A percentile compares a stretch with the other conserved stretches of the same genome.
Evolutionary conservation across 306 rosid genomes (phyloP).

Genomic region (Gastrolobium villosum): DNA sequence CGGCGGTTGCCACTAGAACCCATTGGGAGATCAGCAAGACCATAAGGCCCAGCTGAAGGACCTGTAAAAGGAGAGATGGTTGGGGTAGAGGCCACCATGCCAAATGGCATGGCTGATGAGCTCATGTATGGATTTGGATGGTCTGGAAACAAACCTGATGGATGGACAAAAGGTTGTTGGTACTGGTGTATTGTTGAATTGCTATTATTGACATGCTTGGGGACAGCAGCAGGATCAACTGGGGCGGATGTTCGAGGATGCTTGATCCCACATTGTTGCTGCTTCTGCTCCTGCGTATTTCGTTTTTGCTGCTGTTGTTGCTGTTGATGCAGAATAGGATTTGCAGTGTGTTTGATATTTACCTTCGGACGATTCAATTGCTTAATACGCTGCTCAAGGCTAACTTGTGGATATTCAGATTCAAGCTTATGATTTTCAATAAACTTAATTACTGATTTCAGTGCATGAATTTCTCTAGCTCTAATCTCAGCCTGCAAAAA

Average conservation of each 20-base stretch:
- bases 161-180: constrained; percentile 56
- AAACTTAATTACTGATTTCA: constrained; percentile 66
- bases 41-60: constrained; percentile 64
- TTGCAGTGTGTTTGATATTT: constrained; percentile 52
- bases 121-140: constrained; percentile 58
- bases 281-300: constrained; percentile 41
- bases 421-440: constrained; percentile 75
- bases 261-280: constrained; percentile 61
- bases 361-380: constrained; percentile 64
- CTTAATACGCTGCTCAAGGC: constrained; percentile 67
- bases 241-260: constrained; percentile 54
- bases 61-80: constrained; percentile 56
- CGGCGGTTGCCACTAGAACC: constrained; percentile 62
- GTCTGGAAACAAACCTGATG: constrained; percentile 66
- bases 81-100: constrained; percentile 60
- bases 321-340: constrained; percentile 46
- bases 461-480: constrained; percentile 68
- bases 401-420: constrained; percentile 66
- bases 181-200: constrained; percentile 53
- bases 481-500: constrained; percentile 69
- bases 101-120: constrained; percentile 58
- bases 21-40: constrained; percentile 59
- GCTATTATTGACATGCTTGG: constrained; percentile 38
- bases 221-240: constrained; percentile 53
- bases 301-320: constrained; percentile 46